Conservation (phyloP, 2,329 filamentous ascomycete genomes). For the Fusarium sp. region DNA sequence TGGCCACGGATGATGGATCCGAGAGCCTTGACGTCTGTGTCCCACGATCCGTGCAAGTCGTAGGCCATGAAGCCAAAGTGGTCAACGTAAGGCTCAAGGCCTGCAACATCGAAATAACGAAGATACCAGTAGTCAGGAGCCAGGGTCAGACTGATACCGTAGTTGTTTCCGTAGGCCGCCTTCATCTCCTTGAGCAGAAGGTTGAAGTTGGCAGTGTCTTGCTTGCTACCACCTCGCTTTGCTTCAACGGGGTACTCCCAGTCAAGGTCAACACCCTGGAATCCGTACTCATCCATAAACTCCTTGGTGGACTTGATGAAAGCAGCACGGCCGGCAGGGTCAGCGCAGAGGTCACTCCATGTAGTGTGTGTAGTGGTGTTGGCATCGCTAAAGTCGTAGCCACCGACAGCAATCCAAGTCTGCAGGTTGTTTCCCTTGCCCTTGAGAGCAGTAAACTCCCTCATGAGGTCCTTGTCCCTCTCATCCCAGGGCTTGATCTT, state of each 20-base stretch:
- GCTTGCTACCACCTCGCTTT: constrained; percentile 49
- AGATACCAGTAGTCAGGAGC: constrained; percentile 54
- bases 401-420: constrained; percentile 55
- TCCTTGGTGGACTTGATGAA: constrained; percentile 52
- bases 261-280: constrained; percentile 56
- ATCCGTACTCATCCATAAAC: constrained; percentile 34
- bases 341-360: constrained; percentile 45
- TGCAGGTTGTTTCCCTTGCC: constrained; percentile 40
- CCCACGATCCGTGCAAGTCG: constrained; percentile 57
- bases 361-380: constrained; percentile 39
- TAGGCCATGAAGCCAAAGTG: constrained; percentile 54
- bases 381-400: constrained; percentile 55
- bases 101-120: constrained; percentile 50
- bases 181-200: constrained; percentile 50
- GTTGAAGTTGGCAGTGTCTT: constrained; percentile 54
- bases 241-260: constrained; percentile 57
- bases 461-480: constrained; percentile 1
- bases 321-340: constrained; percentile 36
- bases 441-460: constrained; percentile 46
- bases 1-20: constrained; percentile 52
- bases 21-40: constrained; percentile 48
- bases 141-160: constrained; percentile 55
- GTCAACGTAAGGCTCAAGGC: constrained; percentile 52
- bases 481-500: constrained; percentile 27
- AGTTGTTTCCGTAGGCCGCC: constrained; percentile 44